Evolutionary conservation across 2,329 filamentous ascomycete species (phyloP), one percentile per base, ranked within the genome.

Genomic region (Didymella pinodella): DNA sequence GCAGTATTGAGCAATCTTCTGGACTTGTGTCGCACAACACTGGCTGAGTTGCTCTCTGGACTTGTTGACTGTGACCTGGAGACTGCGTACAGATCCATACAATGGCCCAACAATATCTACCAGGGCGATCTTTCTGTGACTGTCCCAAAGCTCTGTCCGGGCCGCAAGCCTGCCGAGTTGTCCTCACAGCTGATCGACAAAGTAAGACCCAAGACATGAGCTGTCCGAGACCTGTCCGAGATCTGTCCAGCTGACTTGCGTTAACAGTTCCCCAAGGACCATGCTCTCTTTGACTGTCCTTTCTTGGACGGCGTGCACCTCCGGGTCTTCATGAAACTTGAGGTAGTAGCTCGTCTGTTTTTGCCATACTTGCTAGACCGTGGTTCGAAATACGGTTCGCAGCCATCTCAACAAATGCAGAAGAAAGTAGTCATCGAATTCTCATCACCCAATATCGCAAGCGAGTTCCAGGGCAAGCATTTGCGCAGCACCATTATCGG

Each of bases 381-480:
- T 41, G 82, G 83, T 48, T 60, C 70, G 2, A 75, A 77, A 5
- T 93, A 85, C 64, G 89, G 89, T 87, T 69, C 78, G 80, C 44
- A 73, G 79, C 20, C 80, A 85, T 67, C 83, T 2, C 80, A 78
- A 45, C 75, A 80, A 56, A 83, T 80, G 57, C 78, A 78, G 57
- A 88, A 88, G 78, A 83, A 81, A 59, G 71, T 84, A 3, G 81
- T 92, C 31, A 82, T 92, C 63, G 90, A 92, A 67, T 91, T 91
- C 69, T 90, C 88, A 1, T 91, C 88, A 0, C 90, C 90, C 29
- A 92, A 92, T 70, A 90, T 92, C 54, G 88, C 88, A 29, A 90
- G 89, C 74, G 89, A 87, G 16, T 89, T 90, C 69, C 84, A 89
- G 65, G 86, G 84, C 22, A 85, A 84, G 6, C 87, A 90, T 76